A percentile compares a stretch with the other conserved stretches of the same genome.
Evolutionary conservation across 257 asterid genomes (phyloP).

Genomic region (Perilla frutescens): DNA sequence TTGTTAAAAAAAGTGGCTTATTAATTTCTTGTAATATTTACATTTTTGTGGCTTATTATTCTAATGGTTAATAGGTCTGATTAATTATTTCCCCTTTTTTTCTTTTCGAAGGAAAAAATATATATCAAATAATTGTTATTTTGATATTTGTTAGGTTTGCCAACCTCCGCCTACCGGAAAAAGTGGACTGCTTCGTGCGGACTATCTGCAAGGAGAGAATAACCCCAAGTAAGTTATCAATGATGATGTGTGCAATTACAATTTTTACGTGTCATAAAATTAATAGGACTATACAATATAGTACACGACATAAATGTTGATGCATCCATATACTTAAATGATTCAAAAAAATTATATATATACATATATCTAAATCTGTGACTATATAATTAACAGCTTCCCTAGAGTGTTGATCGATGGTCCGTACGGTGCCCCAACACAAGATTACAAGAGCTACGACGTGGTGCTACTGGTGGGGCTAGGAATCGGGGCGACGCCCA

Average conservation of each 20-base stretch:
- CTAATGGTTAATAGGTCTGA: too few relatives aligned
- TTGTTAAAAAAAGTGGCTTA: too few relatives aligned
- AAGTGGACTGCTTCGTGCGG: conserved; percentile 92
- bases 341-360: too few relatives aligned
- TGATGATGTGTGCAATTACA: not conserved
- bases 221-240: conserved; percentile 69
- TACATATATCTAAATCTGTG: not conserved
- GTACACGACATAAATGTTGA: too few relatives aligned
- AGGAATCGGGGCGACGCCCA: conserved; percentile 82
- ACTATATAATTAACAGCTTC: conserved; percentile 42
- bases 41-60: too few relatives aligned
- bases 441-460: conserved; percentile 71
- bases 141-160: conserved; percentile 63
- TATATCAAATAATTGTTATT: not conserved
- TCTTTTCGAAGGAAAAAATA: too few relatives aligned
- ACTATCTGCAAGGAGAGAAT: conserved; percentile 71
- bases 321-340: too few relatives aligned
- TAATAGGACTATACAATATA: not conserved
- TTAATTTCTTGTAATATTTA: too few relatives aligned
- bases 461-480: conserved; percentile 70
- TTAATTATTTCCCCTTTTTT: too few relatives aligned
- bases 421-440: conserved; percentile 86
- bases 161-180: conserved; percentile 84
- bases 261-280: not conserved
- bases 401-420: conserved; percentile 75